Percentiles rank a stretch among this genome's conserved stretches.
These are phyloP conservation scores for Euphrasia arctica DNA, from an alignment of 305 asterid genomes.

Conservation along the genomic window DNA sequence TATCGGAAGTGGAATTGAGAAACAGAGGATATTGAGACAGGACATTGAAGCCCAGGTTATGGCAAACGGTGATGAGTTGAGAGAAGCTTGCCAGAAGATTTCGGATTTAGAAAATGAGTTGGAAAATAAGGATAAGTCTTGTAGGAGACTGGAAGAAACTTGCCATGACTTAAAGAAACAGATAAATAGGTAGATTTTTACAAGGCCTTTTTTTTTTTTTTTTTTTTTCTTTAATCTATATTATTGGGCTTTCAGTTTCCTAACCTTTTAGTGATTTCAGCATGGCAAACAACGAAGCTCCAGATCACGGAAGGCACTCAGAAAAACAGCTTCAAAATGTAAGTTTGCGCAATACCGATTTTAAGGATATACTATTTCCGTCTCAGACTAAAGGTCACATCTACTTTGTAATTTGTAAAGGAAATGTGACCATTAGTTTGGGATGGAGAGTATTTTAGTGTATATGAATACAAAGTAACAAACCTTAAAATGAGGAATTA, in stretches of 20 bases:
- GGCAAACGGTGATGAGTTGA: slow-evolving; percentile 40
- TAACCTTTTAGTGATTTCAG: slow-evolving; percentile 40
- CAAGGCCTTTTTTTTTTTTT: slow-evolving; percentile 5
- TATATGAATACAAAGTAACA: too few relatives aligned
- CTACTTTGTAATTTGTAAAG: too few relatives aligned
- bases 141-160: slow-evolving; percentile 35
- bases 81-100: slow-evolving; percentile 41
- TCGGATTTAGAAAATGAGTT: slow-evolving; percentile 41
- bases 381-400: too few relatives aligned
- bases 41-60: slow-evolving; percentile 42
- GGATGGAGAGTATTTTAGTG: too few relatives aligned
- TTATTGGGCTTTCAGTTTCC: slow-evolving; percentile 17
- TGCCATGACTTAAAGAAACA: slow-evolving; percentile 41
- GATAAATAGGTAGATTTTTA: slow-evolving; percentile 45
- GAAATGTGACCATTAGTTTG: too few relatives aligned
- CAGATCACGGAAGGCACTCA: slow-evolving; percentile 32
- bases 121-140: slow-evolving; percentile 34
- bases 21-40: slow-evolving; percentile 37
- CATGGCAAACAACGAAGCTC: slow-evolving; percentile 35
- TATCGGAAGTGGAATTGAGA: slow-evolving; percentile 34
- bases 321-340: slow-evolving; percentile 55
- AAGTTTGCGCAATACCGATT: slow-evolving; percentile 28
- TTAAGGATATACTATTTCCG: too few relatives aligned
- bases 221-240: slow-evolving; percentile 9
- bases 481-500: too few relatives aligned